Conservation (phyloP, 108 stramenopile genomes). For the Asterionellopsis glacialis region DNA sequence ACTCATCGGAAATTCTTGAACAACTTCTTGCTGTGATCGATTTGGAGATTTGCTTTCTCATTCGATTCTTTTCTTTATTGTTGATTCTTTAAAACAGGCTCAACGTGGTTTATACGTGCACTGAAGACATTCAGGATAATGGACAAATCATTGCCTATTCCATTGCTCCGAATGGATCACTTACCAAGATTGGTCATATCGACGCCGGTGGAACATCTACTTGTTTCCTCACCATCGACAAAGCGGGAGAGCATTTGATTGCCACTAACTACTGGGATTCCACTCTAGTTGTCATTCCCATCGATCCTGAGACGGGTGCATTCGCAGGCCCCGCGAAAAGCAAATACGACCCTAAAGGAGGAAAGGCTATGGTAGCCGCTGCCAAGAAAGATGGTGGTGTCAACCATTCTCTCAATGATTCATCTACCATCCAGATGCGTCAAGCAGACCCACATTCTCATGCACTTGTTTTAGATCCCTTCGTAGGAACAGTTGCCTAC, state of each 20-base stretch:
- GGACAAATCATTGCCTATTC: slow-evolving; percentile 79
- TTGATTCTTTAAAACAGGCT: slow-evolving; percentile 10
- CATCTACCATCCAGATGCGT: slow-evolving; percentile 68
- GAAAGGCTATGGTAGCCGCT: slow-evolving; percentile 57
- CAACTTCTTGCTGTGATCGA: no score
- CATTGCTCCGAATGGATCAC: slow-evolving; percentile 54
- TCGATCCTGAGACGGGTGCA: slow-evolving; percentile 61
- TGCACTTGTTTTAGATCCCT: slow-evolving; percentile 92
- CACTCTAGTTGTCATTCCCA: slow-evolving; percentile 79
- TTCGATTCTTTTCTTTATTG: not conserved
- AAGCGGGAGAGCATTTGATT: slow-evolving; percentile 64
- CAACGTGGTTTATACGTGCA: slow-evolving; percentile 95
- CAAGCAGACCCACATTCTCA: slow-evolving; percentile 96
- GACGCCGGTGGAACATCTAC: slow-evolving; percentile 91
- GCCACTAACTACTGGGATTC: slow-evolving; percentile 96
- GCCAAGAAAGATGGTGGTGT: slow-evolving; percentile 67
- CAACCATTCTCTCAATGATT: slow-evolving; percentile 87
- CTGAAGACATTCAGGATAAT: slow-evolving; percentile 89
- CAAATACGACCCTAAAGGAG: slow-evolving; percentile 62
- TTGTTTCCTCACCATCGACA: slow-evolving; percentile 92
- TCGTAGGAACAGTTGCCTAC: slow-evolving; percentile 81
- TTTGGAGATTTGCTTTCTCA: no score
- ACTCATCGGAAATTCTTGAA: not conserved
- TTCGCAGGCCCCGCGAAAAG: slow-evolving; percentile 49
- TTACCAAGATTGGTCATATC: slow-evolving; percentile 61